Conservation (phyloP, 768 basidiomycete genomes). For the Ramaria rubella region DNA sequence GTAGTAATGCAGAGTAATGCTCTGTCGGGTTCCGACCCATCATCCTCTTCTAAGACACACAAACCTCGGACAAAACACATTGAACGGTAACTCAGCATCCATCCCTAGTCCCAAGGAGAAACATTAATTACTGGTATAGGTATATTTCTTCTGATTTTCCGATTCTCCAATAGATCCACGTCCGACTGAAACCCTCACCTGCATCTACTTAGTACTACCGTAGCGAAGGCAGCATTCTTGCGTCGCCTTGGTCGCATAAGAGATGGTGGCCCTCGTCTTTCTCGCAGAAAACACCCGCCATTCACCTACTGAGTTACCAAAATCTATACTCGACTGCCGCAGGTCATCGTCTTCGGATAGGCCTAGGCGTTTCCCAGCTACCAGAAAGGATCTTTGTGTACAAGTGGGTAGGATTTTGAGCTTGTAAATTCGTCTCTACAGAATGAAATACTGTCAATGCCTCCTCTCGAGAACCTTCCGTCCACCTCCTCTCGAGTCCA, state of each 20-base stretch:
- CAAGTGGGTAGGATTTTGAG: conserved; percentile 47
- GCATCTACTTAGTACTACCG: conserved; percentile 6
- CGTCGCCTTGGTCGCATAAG: conserved; percentile 5
- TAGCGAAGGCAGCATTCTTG: conserved; percentile 5
- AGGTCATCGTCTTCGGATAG: conserved; percentile 11
- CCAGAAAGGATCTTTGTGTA: conserved; percentile 55
- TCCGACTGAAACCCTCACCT: conserved; percentile 1
- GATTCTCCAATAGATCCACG: conserved; percentile 3
- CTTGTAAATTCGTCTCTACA: conserved; percentile 53
- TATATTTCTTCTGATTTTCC: no score
- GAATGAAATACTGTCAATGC: conserved; percentile 44
- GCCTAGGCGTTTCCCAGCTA: conserved; percentile 25
- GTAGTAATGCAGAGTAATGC: no score
- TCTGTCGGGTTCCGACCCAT: neutral
- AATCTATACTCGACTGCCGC: conserved; percentile 39
- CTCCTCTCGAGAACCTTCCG: no score
- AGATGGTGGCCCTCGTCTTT: conserved; percentile 3
- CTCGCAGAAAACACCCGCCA: conserved; percentile 61
- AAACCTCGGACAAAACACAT: neutral
- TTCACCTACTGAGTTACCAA: conserved; percentile 51
- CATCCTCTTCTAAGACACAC: neutral
- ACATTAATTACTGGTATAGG: no score
- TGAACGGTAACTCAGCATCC: no score
- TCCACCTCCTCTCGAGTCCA: conserved; percentile 50
- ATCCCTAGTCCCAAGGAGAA: no score